Conservation (phyloP, 768 basidiomycete species). For the Xerocomus potaroensis region DNA sequence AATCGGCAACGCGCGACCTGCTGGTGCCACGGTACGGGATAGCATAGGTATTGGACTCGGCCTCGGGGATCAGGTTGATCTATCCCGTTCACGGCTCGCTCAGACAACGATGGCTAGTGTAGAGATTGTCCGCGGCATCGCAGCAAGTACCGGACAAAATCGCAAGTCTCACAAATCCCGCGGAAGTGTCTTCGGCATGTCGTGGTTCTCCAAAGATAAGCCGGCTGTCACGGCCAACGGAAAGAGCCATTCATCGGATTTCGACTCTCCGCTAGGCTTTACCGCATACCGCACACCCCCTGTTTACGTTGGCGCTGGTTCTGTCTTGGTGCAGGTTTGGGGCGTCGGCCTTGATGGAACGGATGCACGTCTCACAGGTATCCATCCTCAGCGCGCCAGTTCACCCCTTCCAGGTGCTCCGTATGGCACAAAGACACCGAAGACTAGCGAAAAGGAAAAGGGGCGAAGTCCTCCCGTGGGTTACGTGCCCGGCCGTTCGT, state of each 20-base stretch:
- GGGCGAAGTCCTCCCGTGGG: slow-evolving; percentile 41
- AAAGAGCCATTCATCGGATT: slow-evolving; percentile 6
- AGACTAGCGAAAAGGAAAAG: slow-evolving; percentile 25
- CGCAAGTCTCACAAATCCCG: slow-evolving; percentile 19
- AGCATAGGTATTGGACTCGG: slow-evolving; percentile 26
- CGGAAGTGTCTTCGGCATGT: slow-evolving; percentile 21
- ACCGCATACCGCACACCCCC: slow-evolving; percentile 73
- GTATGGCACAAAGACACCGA: slow-evolving; percentile 18
- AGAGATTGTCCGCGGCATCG: slow-evolving; percentile 62
- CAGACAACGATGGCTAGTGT: slow-evolving; percentile 89
- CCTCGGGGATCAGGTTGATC: slow-evolving; percentile 54
- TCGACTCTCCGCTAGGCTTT: slow-evolving; percentile 50
- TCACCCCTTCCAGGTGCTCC: slow-evolving; percentile 16
- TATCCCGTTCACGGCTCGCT: slow-evolving; percentile 72
- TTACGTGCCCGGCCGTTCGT: slow-evolving; percentile 83
- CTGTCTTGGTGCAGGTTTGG: slow-evolving; percentile 84
- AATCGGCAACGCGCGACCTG: slow-evolving; percentile 10
- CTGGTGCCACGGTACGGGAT: slow-evolving; percentile 17
- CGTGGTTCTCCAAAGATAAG: slow-evolving; percentile 31
- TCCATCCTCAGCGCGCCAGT: slow-evolving; percentile 22
- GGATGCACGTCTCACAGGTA: slow-evolving; percentile 64
- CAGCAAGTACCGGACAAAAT: slow-evolving; percentile 21
- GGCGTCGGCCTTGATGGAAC: slow-evolving; percentile 79
- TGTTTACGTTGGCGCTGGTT: slow-evolving; percentile 57
- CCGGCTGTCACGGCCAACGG: slow-evolving; percentile 6